Evolutionary conservation across 1,139 yeast species (phyloP).

Genomic region (Geotrichum fermentans): DNA sequence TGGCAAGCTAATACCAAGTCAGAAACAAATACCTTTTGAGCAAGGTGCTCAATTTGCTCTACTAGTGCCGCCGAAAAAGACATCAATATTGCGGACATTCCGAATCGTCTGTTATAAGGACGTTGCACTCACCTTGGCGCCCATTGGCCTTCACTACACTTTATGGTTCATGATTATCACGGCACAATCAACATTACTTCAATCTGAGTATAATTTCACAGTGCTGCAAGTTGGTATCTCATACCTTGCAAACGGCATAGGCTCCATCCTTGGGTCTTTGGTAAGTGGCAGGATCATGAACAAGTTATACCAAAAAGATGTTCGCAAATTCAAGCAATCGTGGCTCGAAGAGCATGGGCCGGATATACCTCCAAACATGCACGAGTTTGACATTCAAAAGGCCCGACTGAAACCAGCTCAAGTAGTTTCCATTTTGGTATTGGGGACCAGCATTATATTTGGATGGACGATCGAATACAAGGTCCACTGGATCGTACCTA

Average conservation of each 20-base stretch:
- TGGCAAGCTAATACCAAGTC: conserved; percentile 13
- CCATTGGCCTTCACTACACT: conserved; percentile 59
- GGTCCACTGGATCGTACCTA: conserved; percentile 50
- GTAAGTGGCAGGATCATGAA: conserved; percentile 36
- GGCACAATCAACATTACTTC: conserved; percentile 53
- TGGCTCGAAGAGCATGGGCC: conserved; percentile 22
- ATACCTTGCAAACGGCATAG: conserved; percentile 42
- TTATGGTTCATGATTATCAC: conserved; percentile 69
- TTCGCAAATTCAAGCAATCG: conserved; percentile 49
- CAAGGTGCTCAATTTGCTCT: conserved; percentile 27
- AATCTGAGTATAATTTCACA: conserved; percentile 46
- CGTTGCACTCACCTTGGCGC: conserved; percentile 42
- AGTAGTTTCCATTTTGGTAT: conserved; percentile 36
- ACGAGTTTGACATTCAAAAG: conserved; percentile 45
- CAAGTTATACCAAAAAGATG: conserved; percentile 28
- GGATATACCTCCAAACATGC: conserved; percentile 24
- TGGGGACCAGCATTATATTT: conserved; percentile 45
- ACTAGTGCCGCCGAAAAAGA: conserved; percentile 40
- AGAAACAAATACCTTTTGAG: conserved; percentile 24
- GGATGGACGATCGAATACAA: conserved; percentile 64
- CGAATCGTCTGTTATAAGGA: conserved; percentile 35
- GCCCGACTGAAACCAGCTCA: conserved; percentile 43
- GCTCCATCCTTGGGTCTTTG: conserved; percentile 38
- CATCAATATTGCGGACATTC: conserved; percentile 38
- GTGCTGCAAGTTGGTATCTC: conserved; percentile 59